Percentiles rank a stretch among this genome's conserved stretches.
Evolutionary conservation across 108 stramenopile species (phyloP).

Genomic region (Parietichytrium sp.): DNA sequence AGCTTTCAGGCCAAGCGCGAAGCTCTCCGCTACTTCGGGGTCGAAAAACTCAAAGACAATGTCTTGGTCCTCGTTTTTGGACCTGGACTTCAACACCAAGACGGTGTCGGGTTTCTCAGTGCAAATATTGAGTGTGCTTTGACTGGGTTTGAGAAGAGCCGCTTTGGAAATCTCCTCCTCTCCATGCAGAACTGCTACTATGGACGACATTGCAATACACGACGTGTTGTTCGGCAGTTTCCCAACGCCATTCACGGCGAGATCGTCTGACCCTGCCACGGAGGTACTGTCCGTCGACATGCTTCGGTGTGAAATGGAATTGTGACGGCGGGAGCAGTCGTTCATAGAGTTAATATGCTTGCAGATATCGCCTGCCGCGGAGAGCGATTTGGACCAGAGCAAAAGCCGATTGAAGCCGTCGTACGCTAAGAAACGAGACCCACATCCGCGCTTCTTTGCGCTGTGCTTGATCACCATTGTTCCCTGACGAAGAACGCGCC

Average conservation of each 20-base stretch:
- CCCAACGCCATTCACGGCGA: no score
- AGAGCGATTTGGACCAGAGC: background rate
- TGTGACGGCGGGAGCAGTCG: no score
- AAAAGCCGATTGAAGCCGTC: background rate
- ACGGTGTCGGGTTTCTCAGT: background rate
- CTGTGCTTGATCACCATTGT: slow-evolving; percentile 32
- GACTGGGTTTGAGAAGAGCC: no score
- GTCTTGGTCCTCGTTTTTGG: background rate
- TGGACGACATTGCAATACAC: background rate
- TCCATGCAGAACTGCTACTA: slow-evolving; percentile 8
- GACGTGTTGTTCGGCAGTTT: slow-evolving; percentile 24
- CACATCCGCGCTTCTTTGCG: slow-evolving; percentile 33
- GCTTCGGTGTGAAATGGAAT: no score
- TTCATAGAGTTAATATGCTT: background rate
- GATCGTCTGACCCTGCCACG: no score
- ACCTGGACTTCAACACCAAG: background rate
- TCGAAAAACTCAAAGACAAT: slow-evolving; percentile 33
- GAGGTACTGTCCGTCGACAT: no score
- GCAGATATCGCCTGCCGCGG: slow-evolving; percentile 14
- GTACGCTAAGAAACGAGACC: background rate
- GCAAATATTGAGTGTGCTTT: background rate
- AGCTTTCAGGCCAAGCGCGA: slow-evolving; percentile 36
- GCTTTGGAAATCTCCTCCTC: background rate
- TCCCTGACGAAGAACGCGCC: background rate
- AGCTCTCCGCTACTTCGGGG: background rate